phyloP scores from a whole-genome alignment of 2,329 filamentous ascomycete species.

The Arthrinium phaeospermum region DNA sequence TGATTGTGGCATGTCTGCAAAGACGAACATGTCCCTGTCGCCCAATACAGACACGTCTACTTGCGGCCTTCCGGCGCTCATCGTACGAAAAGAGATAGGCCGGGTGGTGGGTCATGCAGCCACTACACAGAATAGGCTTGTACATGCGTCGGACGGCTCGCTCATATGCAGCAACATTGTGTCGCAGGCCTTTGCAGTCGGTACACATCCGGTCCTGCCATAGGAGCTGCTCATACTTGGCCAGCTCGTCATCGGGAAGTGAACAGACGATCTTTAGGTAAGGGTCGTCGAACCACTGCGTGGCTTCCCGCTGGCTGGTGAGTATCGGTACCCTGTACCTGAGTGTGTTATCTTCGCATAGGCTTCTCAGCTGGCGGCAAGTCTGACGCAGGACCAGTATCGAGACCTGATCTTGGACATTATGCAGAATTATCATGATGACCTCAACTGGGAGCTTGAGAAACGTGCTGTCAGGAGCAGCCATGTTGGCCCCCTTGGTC shows the following conservation, averaged over 20 bases:
- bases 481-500: not conserved
- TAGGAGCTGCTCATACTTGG: not conserved
- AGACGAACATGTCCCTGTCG: not conserved
- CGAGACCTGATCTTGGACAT: not conserved
- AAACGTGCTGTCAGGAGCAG: not conserved
- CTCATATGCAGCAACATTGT: not conserved
- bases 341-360: not conserved
- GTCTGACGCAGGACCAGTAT: not conserved
- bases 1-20: not conserved
- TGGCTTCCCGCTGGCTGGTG: not conserved
- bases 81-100: not conserved
- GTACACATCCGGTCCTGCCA: not conserved
- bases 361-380: not conserved
- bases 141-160: not conserved
- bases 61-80: not conserved
- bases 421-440: not conserved
- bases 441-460: not conserved
- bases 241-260: not conserved
- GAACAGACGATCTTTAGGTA: not conserved
- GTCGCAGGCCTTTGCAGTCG: not conserved
- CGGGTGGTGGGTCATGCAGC: too few relatives aligned
- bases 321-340: too few relatives aligned
- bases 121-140: not conserved
- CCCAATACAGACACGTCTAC: not conserved
- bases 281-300: not conserved